Evolutionary conservation across 2,329 filamentous ascomycete species (phyloP), one percentile per base, ranked within the genome.

Genomic region (Aspergillus brunneoviolaceus): DNA sequence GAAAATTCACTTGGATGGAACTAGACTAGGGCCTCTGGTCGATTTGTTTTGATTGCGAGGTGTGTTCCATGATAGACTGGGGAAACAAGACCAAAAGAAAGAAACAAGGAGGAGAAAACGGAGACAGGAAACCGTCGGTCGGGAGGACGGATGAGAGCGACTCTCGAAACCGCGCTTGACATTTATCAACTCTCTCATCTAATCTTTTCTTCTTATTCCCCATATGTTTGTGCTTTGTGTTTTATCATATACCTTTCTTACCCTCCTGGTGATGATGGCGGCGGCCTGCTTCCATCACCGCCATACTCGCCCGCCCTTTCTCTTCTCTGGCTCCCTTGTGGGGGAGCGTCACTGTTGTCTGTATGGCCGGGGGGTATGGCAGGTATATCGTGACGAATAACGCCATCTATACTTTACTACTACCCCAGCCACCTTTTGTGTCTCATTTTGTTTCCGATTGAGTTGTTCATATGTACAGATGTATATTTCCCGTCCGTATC

Each of bases 1-100:
- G 92, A 96, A 81, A 97, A 97, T 83, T 96, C 92, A 55, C 85
- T 97, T 66, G 93, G 93, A 70, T 97, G 93, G 93, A 96, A 96
- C 81, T 97, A 84, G 87, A 70, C 35, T 42, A 19, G 19, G n/a
- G 52, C 19, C 39, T n/a, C 19, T n/a, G 27, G 21, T 35, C 14
- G 47, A 9, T 23, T 16, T 16, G 60, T 49, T 33, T 59, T 49
- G 27, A 39, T 56, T 29, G 47, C 51, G 42, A 55, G 31, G 35
- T 49, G 49, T 61, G 58, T 49, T 57, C 55, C 54, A 64, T 60
- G 67, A 66, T 65, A 64, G 59, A 47, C 51, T 58, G 57, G 60
- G 58, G 50, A 25, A 58, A 33, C 50, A 58, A 52, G 39, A 45
- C 5, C 39, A 45, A 52, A 33, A 52, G 45, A 53, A 57, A 29